Percentiles rank a stretch among this genome's conserved stretches.
These are phyloP conservation scores for Prunus dulcis DNA, from an alignment of 306 rosid genomes.

Conservation along the genomic window DNA sequence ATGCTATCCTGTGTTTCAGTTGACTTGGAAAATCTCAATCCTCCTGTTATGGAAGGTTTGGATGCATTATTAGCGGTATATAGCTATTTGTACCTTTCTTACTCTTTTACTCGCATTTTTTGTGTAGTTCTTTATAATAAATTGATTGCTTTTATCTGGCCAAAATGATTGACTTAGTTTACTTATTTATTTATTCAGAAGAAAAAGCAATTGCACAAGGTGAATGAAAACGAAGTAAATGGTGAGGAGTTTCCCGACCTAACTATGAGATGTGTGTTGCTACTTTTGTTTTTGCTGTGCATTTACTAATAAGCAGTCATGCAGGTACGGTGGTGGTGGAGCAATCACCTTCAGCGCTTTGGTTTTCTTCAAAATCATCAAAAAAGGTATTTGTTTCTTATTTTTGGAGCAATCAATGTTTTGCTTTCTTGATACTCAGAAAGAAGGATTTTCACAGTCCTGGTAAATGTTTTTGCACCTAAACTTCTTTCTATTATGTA, in stretches of 20 bases:
- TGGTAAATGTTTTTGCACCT: background rate
- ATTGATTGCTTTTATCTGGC: conserved; percentile 7
- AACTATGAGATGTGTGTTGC: conserved; percentile 7
- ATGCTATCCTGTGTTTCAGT: conserved; percentile 45
- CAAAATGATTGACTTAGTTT: conserved; percentile 3
- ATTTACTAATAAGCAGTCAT: conserved; percentile 18
- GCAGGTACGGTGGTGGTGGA: conserved; percentile 52
- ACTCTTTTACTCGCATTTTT: background rate
- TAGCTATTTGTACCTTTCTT: conserved; percentile 1
- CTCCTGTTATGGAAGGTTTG: conserved; percentile 78
- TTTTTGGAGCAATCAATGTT: background rate
- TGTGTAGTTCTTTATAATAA: background rate
- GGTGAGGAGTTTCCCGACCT: conserved; percentile 46
- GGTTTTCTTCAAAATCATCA: conserved; percentile 69
- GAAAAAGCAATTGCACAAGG: conserved; percentile 46
- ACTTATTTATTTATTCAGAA: conserved; percentile 49
- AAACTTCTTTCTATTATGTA: background rate
- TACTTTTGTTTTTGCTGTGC: conserved; percentile 9
- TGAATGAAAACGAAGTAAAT: conserved; percentile 32
- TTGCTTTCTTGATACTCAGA: background rate
- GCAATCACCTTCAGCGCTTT: conserved; percentile 47
- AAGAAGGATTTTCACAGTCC: background rate
- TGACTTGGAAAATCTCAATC: conserved; percentile 46
- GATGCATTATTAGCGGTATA: conserved; percentile 54
- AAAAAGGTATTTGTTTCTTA: conserved; percentile 48